phyloP scores from a whole-genome alignment of 176 grass and related monocot species.

The Eragrostis nindensis region DNA sequence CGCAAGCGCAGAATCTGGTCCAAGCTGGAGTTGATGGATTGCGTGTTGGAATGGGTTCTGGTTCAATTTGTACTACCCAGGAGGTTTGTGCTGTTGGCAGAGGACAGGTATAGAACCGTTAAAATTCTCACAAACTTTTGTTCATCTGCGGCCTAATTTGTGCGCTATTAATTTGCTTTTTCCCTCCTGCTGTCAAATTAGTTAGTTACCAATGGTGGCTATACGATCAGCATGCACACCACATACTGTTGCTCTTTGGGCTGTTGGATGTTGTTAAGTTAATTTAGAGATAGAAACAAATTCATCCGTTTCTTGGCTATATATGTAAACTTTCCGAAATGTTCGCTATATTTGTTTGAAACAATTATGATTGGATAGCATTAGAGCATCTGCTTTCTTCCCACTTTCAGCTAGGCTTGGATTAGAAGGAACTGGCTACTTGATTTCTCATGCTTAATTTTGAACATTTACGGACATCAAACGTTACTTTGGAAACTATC shows the following conservation, averaged over 20 bases:
- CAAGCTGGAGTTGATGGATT: slow-evolving; percentile 75
- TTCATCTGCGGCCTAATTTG: neutral
- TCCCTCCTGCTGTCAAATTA: slow-evolving; percentile 2
- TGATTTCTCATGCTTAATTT: neutral
- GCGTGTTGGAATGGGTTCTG: slow-evolving; percentile 92
- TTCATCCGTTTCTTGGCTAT: neutral
- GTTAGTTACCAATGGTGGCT: neutral
- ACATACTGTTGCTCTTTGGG: neutral
- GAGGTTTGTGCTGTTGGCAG: slow-evolving; percentile 87
- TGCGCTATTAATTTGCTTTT: neutral
- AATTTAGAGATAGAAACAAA: neutral
- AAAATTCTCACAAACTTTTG: neutral
- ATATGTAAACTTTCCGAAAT: neutral
- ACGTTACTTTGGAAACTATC: neutral
- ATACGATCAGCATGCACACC: neutral
- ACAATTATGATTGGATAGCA: neutral
- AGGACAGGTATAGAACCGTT: slow-evolving; percentile 70
- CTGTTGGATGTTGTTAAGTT: neutral
- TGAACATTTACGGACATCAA: neutral
- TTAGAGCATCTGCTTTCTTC: neutral
- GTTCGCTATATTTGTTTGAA: neutral
- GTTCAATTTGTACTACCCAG: slow-evolving; percentile 96
- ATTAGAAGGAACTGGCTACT: neutral
- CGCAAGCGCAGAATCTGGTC: slow-evolving; percentile 76
- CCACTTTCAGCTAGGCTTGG: neutral